Evolutionary conservation across 2,329 filamentous ascomycete species (phyloP), one percentile per base, ranked within the genome.

Genomic region (Diaporthe caulivora): DNA sequence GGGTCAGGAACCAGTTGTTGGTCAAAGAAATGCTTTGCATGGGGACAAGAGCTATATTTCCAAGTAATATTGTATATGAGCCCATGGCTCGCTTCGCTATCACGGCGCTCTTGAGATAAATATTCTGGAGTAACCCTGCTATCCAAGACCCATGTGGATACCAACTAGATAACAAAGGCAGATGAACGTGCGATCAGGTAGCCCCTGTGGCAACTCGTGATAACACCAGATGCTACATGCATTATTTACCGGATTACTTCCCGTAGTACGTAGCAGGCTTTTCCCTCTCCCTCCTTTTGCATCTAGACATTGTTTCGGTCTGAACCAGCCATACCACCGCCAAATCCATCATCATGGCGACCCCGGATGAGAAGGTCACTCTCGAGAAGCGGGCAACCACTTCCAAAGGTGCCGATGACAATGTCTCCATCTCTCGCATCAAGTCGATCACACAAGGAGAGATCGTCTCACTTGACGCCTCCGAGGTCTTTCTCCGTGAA

Each of bases 401-500:
- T 18, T 55, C 49, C 15, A 73, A 75, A 34, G 37, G 42, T 51
- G 60, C 47, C 11, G 65, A 68, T 17, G 71, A 73, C 47, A 58
- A 71, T 69, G 67, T 75, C 18, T 75, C 74, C 37, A 64, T 75
- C 29, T 75, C 73, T 11, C 68, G 60, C 18, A 31, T 54, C 60
- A 73, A 68, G 42, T 75, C 74, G 29, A 53, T 75, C 62, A 67
- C 72, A 3, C 44, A 37, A 3, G 75, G 75, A 29, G 73, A 76
- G 11, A 49, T 73, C 17, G 57, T 72, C 65, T 29, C 44, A 26
- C 73, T 76, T 51, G 75, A 76, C 29, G 75, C 67, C 42, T 62
- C 73, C 34, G 75, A 76, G 40, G 58, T 76, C 34, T 76, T 76
- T 9, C 75, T 76, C 68, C 42, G 73, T 26, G 75, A 75, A 24